A percentile compares a stretch with the other conserved stretches of the same genome.
These are phyloP conservation scores for Silybum marianum DNA, from an alignment of 129 eudicot genomes.

Conservation along the genomic window DNA sequence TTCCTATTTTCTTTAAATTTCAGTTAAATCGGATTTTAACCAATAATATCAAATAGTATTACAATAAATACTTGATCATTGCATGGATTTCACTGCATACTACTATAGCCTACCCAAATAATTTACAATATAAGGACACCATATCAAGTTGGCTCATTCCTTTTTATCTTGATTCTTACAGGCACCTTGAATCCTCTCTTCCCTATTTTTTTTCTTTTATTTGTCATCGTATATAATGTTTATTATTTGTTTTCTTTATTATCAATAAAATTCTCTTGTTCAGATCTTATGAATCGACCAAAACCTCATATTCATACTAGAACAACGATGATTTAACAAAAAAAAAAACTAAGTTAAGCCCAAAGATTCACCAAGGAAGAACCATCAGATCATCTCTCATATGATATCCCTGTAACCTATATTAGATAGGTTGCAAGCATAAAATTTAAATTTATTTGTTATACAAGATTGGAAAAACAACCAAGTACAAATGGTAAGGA, in stretches of 20 bases:
- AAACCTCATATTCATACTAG: not conserved
- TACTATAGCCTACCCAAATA: not conserved
- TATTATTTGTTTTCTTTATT: not conserved
- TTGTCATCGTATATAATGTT: not conserved
- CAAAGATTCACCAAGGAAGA: not conserved
- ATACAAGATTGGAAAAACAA: not conserved
- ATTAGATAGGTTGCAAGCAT: not conserved
- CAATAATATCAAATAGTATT: not conserved
- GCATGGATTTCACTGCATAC: not conserved
- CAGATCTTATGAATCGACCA: not conserved
- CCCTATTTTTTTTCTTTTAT: not conserved
- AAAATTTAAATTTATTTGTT: not conserved
- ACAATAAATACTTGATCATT: not conserved
- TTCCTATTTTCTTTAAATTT: not conserved
- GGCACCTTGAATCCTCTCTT: not conserved
- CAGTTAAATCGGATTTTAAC: not conserved
- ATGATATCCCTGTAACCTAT: not conserved
- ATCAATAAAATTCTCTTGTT: not conserved
- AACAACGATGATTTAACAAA: not conserved
- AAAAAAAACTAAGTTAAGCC: not conserved
- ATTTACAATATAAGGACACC: not conserved
- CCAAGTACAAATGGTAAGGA: not conserved
- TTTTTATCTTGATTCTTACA: too few relatives aligned
- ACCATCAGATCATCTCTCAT: not conserved
- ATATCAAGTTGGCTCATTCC: not conserved